Base-by-base conservation (phyloP, 768 basidiomycete species). In the Termitomyces sp. region DNA sequence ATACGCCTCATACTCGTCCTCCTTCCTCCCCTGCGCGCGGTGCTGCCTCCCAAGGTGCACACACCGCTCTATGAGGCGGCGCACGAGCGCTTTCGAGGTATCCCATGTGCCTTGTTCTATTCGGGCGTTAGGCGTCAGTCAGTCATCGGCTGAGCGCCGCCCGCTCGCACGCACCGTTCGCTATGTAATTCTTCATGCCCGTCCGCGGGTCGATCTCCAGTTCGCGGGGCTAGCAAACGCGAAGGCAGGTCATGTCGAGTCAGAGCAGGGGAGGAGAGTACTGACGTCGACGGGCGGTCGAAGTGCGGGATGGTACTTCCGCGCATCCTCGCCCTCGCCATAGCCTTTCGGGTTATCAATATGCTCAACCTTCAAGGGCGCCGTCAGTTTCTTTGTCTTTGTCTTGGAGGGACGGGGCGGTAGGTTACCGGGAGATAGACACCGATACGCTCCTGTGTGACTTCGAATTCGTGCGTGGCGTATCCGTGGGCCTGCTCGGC, bases 131-230 rank as follows among this genome's bases (percentile, higher is more conserved):
- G n/a, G 28, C 23, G 23, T 23, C 23, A 23, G 23, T 23, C 23
- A 23, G 23, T 23, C 23, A 23, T 23, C 23, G 2, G 23, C 23
- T 2, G 2, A 23, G n/a, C n/a, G n/a, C n/a, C n/a, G n/a, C 23
- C 23, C 23, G 23, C 23, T 23, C 23, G 14, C 1, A 31, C 57
- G 17, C 57, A 82, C 84, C 83, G 68, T 94, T 95, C 0, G 91
- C 91, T 58, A 95, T 94, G 69, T 91, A 92, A 63, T 94, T 98
- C 76, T 95, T 95, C 94, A 98, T 95, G 2, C 94, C 95, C 0
- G 89, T 91, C 14, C 78, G 73, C 0, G 81, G 83, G 68, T 98
- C 95, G 7, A 98, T 78, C 63, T 94, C 88, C 0, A 96, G 76
- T 65, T 98, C 95, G 37, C 79, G 73, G 0, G 89, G 89, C 85